These are phyloP conservation scores for Boletus pseudo-olivaceus DNA, from an alignment of 768 basidiomycete species.

Conservation along the genomic window DNA sequence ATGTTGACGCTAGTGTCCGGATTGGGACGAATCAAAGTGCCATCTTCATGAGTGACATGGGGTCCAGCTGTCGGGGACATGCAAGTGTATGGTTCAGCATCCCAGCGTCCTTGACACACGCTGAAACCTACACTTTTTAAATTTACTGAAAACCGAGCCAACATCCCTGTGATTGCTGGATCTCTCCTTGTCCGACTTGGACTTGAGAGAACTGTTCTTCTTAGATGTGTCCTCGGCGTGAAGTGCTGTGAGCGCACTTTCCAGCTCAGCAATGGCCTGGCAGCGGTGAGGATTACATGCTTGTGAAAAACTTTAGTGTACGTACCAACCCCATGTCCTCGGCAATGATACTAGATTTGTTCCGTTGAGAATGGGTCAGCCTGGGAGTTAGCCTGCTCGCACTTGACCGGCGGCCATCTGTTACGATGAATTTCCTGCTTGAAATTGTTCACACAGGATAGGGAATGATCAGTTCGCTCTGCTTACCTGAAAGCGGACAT, in stretches of 20 bases:
- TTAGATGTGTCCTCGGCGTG: constrained; percentile 38
- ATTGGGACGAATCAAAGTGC: constrained; percentile 14
- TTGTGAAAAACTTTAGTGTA: constrained; percentile 11
- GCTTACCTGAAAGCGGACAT: constrained; percentile 69
- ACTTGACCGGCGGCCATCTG: constrained; percentile 35
- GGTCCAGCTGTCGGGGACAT: constrained; percentile 16
- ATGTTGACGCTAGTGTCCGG: constrained; percentile 17
- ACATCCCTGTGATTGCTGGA: constrained; percentile 30
- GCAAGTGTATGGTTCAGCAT: not conserved
- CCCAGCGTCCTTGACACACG: not conserved
- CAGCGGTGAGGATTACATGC: constrained; percentile 1
- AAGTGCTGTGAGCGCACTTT: constrained; percentile 47
- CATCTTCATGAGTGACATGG: constrained; percentile 27
- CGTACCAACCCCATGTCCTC: constrained; percentile 68
- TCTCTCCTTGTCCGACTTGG: constrained; percentile 47
- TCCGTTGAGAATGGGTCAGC: constrained; percentile 44
- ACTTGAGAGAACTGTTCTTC: constrained; percentile 32
- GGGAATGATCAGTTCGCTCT: not conserved
- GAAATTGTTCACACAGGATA: constrained; percentile 17
- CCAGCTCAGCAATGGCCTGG: constrained; percentile 59
- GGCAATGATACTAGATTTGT: constrained; percentile 47
- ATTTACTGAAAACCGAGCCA: constrained; percentile 49
- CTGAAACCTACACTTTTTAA: constrained; percentile 51
- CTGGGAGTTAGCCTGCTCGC: constrained; percentile 36
- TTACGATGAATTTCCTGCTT: constrained; percentile 57